Evolutionary conservation across 2,329 filamentous ascomycete species (phyloP).

Genomic region (Diaporthe nobilis): DNA sequence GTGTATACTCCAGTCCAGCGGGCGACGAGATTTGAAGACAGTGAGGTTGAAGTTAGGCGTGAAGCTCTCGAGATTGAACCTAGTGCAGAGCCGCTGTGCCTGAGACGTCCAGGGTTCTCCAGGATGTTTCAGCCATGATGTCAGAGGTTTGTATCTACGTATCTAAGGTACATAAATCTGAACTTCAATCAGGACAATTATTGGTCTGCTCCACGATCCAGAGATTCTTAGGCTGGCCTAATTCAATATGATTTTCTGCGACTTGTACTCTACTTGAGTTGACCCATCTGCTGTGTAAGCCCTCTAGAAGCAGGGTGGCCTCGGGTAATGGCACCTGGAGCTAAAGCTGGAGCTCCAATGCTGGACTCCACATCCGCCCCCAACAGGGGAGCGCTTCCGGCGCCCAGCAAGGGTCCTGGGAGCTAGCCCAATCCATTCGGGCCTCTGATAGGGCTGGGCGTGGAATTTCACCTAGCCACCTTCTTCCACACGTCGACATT

Average conservation of each 20-base stretch:
- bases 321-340: neutral
- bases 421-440: neutral
- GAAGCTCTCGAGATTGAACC: neutral
- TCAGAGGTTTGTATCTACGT: neutral
- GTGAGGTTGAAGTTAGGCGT: neutral
- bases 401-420: neutral
- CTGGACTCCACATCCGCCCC: conserved; percentile 4
- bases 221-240: fast-evolving
- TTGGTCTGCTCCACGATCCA: neutral
- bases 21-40: neutral
- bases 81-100: neutral
- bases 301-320: neutral
- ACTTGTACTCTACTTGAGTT: neutral
- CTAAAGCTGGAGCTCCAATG: neutral
- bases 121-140: conserved; percentile 27
- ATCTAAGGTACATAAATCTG: too few relatives aligned
- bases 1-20: neutral
- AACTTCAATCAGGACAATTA: neutral
- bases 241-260: neutral
- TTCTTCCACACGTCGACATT: neutral
- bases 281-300: neutral
- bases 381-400: neutral
- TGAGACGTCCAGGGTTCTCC: conserved; percentile 15
- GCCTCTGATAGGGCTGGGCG: neutral
- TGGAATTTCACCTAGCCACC: neutral